Base-by-base conservation (phyloP, 306 rosid species). In the Lupinus albus region DNA sequence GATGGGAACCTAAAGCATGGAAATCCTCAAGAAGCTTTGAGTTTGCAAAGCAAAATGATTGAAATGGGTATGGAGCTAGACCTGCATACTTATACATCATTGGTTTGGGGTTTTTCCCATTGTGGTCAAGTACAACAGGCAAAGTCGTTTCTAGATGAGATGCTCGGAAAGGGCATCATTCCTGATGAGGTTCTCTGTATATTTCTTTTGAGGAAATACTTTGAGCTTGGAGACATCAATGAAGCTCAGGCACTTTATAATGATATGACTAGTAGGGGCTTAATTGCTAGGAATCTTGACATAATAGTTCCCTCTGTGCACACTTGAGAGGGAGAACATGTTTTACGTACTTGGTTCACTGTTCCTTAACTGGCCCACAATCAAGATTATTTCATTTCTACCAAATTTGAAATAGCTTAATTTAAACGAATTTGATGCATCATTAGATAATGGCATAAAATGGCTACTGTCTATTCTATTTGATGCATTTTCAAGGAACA, bases 1-100 rank as follows among this genome's bases (percentile, higher is more conserved):
- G 91, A 89, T 80, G 96, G 97, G 62, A 81, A 89, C 70, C 85
- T 93, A 73, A 93, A 93, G 88, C 89, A 78, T 57, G 91, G 92
- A 7, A 83, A 84, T 84, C 84, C 85, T 15, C 78, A 83, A 64
- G 88, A 89, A 83, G 95, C 95, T 83, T 77, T 83, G 85, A 72
- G 54, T 77, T 71, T 88, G 74, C 72, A 25, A 25, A 54, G 72
- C 68, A 86, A 74, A 76, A 93, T 93, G 98, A 72, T 76, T 70
- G 93, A 86, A 69, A 78, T 78, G 67, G 97, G 89, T 73, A 59
- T 86, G 71, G 88, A 84, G 69, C 75, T 88, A 57, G 98, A 93
- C 83, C 80, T 93, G 58, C 71, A 74, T 72, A 86, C 86, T 30
- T 93, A 93, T 79, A 93, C 98, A 48, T 82, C 95, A 76, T 73